Evolutionary conservation across 306 rosid species (phyloP).

Genomic region (Elaeagnus macrophylla): DNA sequence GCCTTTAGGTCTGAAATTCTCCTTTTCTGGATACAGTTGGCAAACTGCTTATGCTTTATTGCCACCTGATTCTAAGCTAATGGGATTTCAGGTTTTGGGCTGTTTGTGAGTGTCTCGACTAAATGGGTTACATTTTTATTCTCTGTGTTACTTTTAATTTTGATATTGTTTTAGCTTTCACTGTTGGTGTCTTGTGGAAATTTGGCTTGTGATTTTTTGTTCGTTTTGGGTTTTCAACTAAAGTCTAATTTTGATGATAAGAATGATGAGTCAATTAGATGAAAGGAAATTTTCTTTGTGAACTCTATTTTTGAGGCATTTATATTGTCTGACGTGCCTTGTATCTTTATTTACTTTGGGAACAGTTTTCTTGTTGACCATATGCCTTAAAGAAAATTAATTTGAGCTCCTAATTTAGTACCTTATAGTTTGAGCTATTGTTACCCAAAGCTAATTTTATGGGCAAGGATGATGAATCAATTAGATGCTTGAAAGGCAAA

Average conservation of each 20-base stretch:
- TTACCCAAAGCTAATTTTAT: too few species aligned
- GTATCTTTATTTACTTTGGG: not conserved
- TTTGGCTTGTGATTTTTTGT: too few species aligned
- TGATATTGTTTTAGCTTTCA: too few species aligned
- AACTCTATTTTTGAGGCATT: not conserved
- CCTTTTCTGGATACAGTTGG: constrained; percentile 12
- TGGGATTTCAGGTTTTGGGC: constrained; percentile 24
- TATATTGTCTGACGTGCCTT: not conserved
- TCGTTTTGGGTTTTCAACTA: not conserved
- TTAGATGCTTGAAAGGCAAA: constrained; percentile 51
- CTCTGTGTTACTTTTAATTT: not conserved
- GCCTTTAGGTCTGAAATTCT: constrained; percentile 19
- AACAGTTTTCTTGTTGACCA: too few species aligned
- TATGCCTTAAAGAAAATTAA: too few species aligned
- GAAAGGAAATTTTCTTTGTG: not conserved
- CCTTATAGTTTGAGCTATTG: too few species aligned
- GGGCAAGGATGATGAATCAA: constrained; percentile 58
- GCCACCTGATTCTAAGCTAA: constrained; percentile 19
- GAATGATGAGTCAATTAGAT: too few species aligned
- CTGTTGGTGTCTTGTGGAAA: too few species aligned
- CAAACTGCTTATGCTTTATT: constrained; percentile 5
- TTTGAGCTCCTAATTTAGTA: too few species aligned
- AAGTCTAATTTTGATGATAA: not conserved
- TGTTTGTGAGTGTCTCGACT: constrained; percentile 25
- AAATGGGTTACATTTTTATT: constrained; percentile 39